These are phyloP conservation scores for Cystobasidium tubakii DNA, from an alignment of 768 basidiomycete genomes.

Conservation along the genomic window DNA sequence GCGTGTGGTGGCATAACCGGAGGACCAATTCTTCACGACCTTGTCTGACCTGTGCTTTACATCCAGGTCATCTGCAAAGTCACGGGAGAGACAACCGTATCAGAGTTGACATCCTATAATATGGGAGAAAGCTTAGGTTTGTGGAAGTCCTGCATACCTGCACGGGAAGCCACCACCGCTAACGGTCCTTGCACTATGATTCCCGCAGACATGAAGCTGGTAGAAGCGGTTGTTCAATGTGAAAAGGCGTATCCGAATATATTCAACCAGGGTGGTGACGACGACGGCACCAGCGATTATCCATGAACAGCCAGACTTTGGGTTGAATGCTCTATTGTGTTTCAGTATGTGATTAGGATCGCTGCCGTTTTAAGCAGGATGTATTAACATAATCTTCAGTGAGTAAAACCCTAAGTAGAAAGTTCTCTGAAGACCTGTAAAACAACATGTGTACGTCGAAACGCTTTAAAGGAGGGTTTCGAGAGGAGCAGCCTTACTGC, in stretches of 20 bases:
- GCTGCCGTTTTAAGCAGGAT: no score
- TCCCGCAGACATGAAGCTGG: conserved; percentile 26
- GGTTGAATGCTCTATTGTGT: no score
- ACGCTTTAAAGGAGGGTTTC: no score
- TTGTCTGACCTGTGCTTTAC: not conserved
- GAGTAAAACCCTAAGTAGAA: no score
- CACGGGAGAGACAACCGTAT: conserved; percentile 17
- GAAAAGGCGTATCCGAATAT: not conserved
- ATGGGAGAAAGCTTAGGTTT: conserved; percentile 12
- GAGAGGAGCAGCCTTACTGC: no score
- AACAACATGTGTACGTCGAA: no score
- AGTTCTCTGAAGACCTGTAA: no score
- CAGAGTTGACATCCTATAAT: conserved; percentile 22
- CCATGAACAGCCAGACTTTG: not conserved
- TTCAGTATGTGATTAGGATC: no score
- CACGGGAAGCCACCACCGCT: no score
- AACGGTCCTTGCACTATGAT: not conserved
- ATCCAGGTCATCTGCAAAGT: conserved; percentile 24
- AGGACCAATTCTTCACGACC: no score
- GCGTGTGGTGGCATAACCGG: not conserved
- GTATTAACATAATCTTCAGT: no score
- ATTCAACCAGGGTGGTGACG: not conserved
- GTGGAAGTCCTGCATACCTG: not conserved
- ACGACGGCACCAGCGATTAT: not conserved
- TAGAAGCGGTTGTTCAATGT: conserved; percentile 22